Percentiles rank a stretch among this genome's conserved stretches.
These are phyloP conservation scores for Artemisia annua DNA, from an alignment of 129 eudicot genomes.

Conservation along the genomic window DNA sequence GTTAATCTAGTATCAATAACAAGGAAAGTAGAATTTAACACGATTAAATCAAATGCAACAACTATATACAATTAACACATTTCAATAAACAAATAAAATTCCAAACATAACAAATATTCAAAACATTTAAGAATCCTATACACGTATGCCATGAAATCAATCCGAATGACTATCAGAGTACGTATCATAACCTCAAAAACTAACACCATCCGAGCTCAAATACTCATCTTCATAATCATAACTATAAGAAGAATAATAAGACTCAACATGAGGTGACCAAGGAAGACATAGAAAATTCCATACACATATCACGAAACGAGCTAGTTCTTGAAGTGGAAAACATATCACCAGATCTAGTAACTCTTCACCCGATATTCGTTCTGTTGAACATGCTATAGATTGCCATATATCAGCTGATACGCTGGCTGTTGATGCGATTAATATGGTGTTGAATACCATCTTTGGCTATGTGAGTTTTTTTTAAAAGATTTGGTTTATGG, in stretches of 20 bases:
- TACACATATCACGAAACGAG: slow-evolving; percentile 37
- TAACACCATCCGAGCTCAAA: slow-evolving; percentile 26
- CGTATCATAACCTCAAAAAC: slow-evolving; percentile 33
- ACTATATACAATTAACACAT: neutral
- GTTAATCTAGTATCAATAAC: too few species aligned
- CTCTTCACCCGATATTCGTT: slow-evolving; percentile 35
- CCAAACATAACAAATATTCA: neutral
- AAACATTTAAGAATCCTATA: too few species aligned
- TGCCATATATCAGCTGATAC: slow-evolving; percentile 51
- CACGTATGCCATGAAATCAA: slow-evolving; percentile 12
- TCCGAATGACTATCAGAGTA: slow-evolving; percentile 41
- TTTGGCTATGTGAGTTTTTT: neutral
- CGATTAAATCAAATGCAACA: neutral
- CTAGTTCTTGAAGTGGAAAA: slow-evolving; percentile 54
- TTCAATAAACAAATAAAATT: neutral
- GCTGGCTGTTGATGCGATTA: slow-evolving; percentile 41
- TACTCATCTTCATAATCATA: slow-evolving; percentile 20
- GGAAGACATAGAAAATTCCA: slow-evolving; percentile 61
- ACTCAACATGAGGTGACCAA: slow-evolving; percentile 36
- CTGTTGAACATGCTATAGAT: slow-evolving; percentile 39
- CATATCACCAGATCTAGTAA: slow-evolving; percentile 43
- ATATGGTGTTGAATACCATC: slow-evolving; percentile 54
- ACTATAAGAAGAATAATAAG: slow-evolving; percentile 20
- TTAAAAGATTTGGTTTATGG: neutral
- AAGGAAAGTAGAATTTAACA: neutral